These are phyloP conservation scores for Aristolochia fimbriata DNA, from an alignment of 164 flowering plant genomes.

Conservation along the genomic window DNA sequence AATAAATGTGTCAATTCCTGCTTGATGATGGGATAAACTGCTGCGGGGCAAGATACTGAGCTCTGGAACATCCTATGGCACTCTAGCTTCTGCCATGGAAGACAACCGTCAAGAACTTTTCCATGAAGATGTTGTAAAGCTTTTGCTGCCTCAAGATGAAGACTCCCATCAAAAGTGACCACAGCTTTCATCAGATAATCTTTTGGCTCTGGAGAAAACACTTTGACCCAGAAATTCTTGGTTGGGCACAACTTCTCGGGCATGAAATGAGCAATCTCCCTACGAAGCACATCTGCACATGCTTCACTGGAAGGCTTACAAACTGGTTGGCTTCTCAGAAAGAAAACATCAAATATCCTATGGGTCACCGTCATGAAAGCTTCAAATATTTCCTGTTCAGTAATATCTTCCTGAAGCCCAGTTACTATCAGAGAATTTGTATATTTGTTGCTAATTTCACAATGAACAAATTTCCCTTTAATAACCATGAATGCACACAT, in stretches of 20 bases:
- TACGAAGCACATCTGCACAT: slow-evolving; percentile 65
- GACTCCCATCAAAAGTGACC: slow-evolving; percentile 73
- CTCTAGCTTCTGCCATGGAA: slow-evolving; percentile 77
- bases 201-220: slow-evolving; percentile 51
- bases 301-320: slow-evolving; percentile 29
- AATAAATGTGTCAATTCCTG: slow-evolving; percentile 43
- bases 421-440: slow-evolving; percentile 32
- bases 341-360: slow-evolving; percentile 45
- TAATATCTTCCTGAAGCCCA: slow-evolving; percentile 43
- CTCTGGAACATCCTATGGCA: slow-evolving; percentile 68
- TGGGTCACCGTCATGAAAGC: slow-evolving; percentile 32
- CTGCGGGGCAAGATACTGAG: slow-evolving; percentile 58
- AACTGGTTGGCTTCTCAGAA: slow-evolving; percentile 55
- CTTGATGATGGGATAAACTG: slow-evolving; percentile 51
- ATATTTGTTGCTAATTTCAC: slow-evolving; percentile 28
- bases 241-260: slow-evolving; percentile 38
- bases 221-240: slow-evolving; percentile 33
- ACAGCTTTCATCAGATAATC: slow-evolving; percentile 49
- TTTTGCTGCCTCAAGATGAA: slow-evolving; percentile 92
- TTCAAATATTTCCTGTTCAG: slow-evolving; percentile 52
- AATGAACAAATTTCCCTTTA: slow-evolving; percentile 35
- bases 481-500: slow-evolving; percentile 34
- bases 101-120: slow-evolving; percentile 62
- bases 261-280: slow-evolving; percentile 62
- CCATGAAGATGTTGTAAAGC: slow-evolving; percentile 84